Evolutionary conservation across 345 rosid species (phyloP).

Genomic region (Triadica sebifera): DNA sequence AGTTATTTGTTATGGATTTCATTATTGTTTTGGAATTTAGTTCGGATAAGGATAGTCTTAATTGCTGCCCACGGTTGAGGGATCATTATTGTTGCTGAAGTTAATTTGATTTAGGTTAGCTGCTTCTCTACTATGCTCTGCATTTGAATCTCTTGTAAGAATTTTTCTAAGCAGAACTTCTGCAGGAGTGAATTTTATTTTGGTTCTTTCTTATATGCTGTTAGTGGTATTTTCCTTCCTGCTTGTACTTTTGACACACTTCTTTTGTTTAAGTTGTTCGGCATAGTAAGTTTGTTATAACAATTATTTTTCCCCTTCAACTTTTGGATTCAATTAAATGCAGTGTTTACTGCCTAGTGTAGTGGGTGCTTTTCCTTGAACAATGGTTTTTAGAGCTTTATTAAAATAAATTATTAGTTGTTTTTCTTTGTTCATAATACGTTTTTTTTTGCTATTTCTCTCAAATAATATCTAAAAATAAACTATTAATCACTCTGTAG

Average conservation of each 20-base stretch:
- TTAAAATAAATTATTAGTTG: not conserved
- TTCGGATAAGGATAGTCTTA: not conserved
- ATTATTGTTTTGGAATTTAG: not conserved
- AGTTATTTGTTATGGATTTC: not conserved
- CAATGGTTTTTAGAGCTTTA: not conserved
- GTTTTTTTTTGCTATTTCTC: not conserved
- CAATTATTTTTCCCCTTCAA: not conserved
- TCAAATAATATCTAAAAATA: not conserved
- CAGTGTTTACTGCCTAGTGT: not conserved
- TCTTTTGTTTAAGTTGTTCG: not conserved
- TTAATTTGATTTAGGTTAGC: not conserved
- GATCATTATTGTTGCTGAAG: not conserved
- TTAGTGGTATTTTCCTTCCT: not conserved
- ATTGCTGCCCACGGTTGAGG: not conserved
- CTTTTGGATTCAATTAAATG: not conserved
- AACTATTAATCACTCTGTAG: not conserved
- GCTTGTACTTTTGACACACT: not conserved
- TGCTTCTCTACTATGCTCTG: not conserved
- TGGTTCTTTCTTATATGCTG: not conserved
- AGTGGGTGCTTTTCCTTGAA: not conserved
- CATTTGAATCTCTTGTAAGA: not conserved
- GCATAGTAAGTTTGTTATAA: not conserved
- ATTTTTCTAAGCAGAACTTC: not conserved
- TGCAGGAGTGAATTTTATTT: not conserved
- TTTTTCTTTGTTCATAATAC: not conserved